Evolutionary conservation across 2,329 filamentous ascomycete species (phyloP).

Genomic region (Calonectria pteridis): DNA sequence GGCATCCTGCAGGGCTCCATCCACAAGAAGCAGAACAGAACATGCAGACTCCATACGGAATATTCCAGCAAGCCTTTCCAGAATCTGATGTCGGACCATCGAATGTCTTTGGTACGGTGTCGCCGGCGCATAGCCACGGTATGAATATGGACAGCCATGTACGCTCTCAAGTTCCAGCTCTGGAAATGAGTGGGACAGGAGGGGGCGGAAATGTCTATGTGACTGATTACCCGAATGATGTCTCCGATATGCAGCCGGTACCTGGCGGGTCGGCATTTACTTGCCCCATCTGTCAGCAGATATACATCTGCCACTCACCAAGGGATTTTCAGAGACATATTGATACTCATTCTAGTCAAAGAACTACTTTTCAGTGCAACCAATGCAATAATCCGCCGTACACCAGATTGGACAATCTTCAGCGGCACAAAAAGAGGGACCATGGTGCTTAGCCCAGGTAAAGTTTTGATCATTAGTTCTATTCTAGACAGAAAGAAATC

Average conservation of each 20-base stretch:
- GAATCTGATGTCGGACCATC: too few species aligned
- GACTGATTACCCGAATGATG: too few species aligned
- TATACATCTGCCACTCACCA: not conserved
- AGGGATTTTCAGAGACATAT: not conserved
- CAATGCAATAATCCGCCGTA: not conserved
- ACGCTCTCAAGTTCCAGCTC: not conserved
- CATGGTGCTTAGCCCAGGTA: not conserved
- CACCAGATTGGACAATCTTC: not conserved
- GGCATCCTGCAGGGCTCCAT: not conserved
- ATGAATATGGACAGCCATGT: not conserved
- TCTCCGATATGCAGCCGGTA: not conserved
- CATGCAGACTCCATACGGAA: not conserved
- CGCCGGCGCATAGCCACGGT: rapidly evolving
- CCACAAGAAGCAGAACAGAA: not conserved
- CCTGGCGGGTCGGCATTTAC: not conserved
- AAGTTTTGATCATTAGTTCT: not conserved
- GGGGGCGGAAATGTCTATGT: not conserved
- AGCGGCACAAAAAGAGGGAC: not conserved
- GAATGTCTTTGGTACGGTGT: not conserved
- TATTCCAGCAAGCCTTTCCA: too few species aligned
- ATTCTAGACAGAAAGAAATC: not conserved
- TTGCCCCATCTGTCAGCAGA: not conserved
- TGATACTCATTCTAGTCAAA: not conserved
- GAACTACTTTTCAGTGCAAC: not conserved
- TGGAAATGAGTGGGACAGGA: not conserved